Evolutionary conservation across 208 protist genomes (phyloP).

Genomic region (Crithidia thermophila): DNA sequence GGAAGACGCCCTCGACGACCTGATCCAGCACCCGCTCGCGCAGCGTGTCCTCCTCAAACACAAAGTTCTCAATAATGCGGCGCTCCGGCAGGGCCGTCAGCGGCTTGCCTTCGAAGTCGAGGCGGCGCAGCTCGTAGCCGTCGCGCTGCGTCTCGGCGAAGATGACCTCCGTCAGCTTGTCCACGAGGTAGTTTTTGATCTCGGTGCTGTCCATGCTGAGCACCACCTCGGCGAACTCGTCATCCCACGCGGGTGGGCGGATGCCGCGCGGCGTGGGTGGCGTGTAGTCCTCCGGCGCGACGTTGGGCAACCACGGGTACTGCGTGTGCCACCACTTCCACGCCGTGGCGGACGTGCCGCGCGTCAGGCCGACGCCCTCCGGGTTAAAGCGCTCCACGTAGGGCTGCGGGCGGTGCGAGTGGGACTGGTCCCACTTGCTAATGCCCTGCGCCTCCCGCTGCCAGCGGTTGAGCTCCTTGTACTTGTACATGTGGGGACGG

Average conservation of each 20-base stretch:
- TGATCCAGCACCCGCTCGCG: conserved; percentile 85
- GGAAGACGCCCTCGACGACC: conserved; percentile 89
- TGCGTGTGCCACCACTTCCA: conserved; percentile 94
- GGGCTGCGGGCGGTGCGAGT: conserved; percentile 84
- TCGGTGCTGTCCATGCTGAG: conserved; percentile 77
- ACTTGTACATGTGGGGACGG: conserved; percentile 87
- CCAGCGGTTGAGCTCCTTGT: conserved; percentile 90
- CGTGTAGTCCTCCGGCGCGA: conserved; percentile 58
- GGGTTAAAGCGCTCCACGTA: conserved; percentile 89
- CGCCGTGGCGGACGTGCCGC: conserved; percentile 73
- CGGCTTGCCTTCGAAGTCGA: conserved; percentile 94
- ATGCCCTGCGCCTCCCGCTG: conserved; percentile 91
- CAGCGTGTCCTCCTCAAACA: conserved; percentile 91
- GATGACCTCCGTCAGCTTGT: conserved; percentile 89
- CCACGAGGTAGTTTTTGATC: conserved; percentile 68
- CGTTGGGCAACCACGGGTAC: conserved; percentile 90
- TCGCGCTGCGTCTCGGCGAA: conserved; percentile 88
- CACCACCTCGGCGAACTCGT: conserved; percentile 76
- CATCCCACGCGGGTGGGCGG: conserved; percentile 78
- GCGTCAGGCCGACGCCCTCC: conserved; percentile 81
- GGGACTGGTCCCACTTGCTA: conserved; percentile 87
- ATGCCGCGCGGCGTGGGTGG: conserved; percentile 38
- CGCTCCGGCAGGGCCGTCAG: conserved; percentile 87
- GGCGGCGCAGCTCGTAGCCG: conserved; percentile 89
- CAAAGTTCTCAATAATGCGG: conserved; percentile 87